Evolutionary conservation across 164 flowering plant species (phyloP).

Genomic region (Macadamia tetraphylla): DNA sequence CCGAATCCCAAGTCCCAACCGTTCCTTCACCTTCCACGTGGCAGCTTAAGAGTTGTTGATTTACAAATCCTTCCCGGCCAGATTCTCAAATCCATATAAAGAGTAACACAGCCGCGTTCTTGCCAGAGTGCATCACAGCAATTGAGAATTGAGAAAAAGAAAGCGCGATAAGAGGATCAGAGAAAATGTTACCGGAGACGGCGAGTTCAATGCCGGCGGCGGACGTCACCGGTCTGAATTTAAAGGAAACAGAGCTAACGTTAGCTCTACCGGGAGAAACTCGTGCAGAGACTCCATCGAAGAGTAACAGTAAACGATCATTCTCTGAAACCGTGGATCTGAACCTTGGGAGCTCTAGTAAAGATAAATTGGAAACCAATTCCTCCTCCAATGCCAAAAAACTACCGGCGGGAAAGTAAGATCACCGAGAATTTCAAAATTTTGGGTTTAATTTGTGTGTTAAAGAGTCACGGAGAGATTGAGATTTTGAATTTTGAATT

Average conservation of each 20-base stretch:
- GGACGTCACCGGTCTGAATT: slow-evolving; percentile 14
- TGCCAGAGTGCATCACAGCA: neutral
- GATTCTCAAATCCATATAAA: neutral
- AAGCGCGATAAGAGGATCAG: neutral
- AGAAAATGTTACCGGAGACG: slow-evolving; percentile 5
- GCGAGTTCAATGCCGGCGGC: slow-evolving; percentile 13
- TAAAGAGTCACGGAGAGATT: too few relatives aligned
- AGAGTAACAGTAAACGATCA: slow-evolving; percentile 23
- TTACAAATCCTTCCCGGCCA: neutral
- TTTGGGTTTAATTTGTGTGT: too few relatives aligned
- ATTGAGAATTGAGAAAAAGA: too few relatives aligned
- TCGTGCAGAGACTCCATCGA: slow-evolving; percentile 11
- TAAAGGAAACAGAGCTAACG: slow-evolving; percentile 39
- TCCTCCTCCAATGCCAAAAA: slow-evolving; percentile 11
- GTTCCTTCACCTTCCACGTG: slow-evolving; percentile 14
- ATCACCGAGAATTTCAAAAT: neutral
- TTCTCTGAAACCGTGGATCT: slow-evolving; percentile 30
- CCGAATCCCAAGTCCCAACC: slow-evolving; percentile 23
- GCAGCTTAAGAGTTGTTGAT: neutral
- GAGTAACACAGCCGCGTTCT: neutral
- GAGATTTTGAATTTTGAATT: neutral
- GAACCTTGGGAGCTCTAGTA: slow-evolving; percentile 9
- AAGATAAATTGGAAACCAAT: slow-evolving; percentile 5
- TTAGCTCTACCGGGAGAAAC: slow-evolving; percentile 35
- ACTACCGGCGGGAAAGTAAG: slow-evolving; percentile 29